Base-by-base conservation (phyloP, 768 basidiomycete genomes). In the Rhodocollybia butyracea region DNA sequence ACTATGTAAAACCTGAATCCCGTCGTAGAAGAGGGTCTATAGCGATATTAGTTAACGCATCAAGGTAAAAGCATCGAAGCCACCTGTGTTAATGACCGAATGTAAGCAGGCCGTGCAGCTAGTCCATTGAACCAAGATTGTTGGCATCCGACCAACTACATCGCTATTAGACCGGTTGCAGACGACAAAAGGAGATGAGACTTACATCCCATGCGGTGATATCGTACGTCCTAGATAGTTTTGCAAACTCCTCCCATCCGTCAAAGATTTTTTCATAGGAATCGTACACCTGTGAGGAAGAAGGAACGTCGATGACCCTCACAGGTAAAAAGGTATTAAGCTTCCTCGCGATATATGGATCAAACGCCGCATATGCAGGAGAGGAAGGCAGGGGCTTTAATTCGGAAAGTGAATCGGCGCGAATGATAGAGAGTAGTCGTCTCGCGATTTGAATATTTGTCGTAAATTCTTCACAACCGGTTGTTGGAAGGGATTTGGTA, bases 251-350 rank as follows among this genome's bases (percentile, higher is more conserved):
- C 17, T 79, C 73, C 70, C 84, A 78, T 2, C 79, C 83, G 38
- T 83, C 77, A 15, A 91, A 61, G 26, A 88, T 63, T 1, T 62
- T 66, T 5, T 73, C 66, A 1, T 89, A 59, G 1, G 73, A 70
- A 26, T 75, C 61, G 81, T 86, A 91, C 0, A 77, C 80, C 2
- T 73, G 65, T 29, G 77, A 70, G 45, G 77, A 70, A 4, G 77
- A 61, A 0, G 82, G 81, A 1, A 85, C 62, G 24, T 74, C 69
- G 8, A 89, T 70, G 4, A 82, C 70, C n/a, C 86, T 81, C 19
- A 88, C 78, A 0, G 90, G 90, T 60, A 88, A 80, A 54, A 80
- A 82, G 29, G 82, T 85, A 43, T 82, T 82, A 2, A 92, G 73
- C 26, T 77, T 75, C n/a, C 89, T 83, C 2, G 82, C 78, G 45